phyloP scores from a whole-genome alignment of 148 eudicot species.

The Rhododendron mucronatum region DNA sequence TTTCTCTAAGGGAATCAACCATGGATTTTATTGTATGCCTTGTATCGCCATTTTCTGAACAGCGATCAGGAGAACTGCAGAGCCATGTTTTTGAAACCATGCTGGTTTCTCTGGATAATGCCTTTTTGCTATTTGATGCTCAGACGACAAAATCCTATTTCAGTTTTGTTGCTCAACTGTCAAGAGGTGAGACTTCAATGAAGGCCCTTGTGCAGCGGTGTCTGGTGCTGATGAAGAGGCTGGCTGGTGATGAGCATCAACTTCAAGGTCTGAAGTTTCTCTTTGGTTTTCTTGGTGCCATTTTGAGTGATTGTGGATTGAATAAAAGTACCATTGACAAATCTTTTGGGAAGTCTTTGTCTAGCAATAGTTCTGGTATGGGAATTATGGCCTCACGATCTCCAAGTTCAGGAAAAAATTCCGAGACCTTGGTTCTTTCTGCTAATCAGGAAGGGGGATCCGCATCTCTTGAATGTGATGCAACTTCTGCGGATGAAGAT shows the following conservation, averaged over 20 bases:
- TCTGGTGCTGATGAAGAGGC: slow-evolving; percentile 67
- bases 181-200: slow-evolving; percentile 64
- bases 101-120: slow-evolving; percentile 63
- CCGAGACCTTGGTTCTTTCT: slow-evolving; percentile 64
- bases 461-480: slow-evolving; percentile 79
- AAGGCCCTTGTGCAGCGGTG: slow-evolving; percentile 60
- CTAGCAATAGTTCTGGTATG: slow-evolving; percentile 37
- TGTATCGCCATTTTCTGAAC: slow-evolving; percentile 47
- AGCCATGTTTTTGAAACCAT: slow-evolving; percentile 65
- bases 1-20: slow-evolving; percentile 72
- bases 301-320: slow-evolving; percentile 66
- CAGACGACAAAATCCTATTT: slow-evolving; percentile 67
- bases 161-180: slow-evolving; percentile 65
- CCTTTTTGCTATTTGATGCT: slow-evolving; percentile 64
- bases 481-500: slow-evolving; percentile 94
- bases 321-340: slow-evolving; percentile 35
- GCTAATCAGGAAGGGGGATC: slow-evolving; percentile 70
- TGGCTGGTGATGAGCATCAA: slow-evolving; percentile 66
- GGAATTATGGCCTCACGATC: slow-evolving; percentile 46
- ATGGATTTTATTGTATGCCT: slow-evolving; percentile 69
- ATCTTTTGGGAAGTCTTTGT: slow-evolving; percentile 44
- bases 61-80: slow-evolving; percentile 45
- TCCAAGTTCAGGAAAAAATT: slow-evolving; percentile 59
- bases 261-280: slow-evolving; percentile 85
- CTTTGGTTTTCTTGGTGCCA: slow-evolving; percentile 56